Evolutionary conservation across 108 stramenopile species (phyloP).

Genomic region (Cyclotella kingstonii): DNA sequence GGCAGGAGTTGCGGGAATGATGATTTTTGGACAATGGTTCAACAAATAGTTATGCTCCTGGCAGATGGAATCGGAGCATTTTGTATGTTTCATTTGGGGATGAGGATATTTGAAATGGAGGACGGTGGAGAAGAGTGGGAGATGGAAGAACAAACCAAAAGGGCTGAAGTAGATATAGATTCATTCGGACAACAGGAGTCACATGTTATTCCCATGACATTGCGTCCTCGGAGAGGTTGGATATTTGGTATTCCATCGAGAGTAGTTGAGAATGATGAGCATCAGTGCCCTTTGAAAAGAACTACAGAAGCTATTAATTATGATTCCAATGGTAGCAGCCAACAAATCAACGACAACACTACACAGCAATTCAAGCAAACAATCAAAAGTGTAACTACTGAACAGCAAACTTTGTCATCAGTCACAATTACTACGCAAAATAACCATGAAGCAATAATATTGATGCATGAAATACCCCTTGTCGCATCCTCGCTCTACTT

Average conservation of each 20-base stretch:
- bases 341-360: background rate
- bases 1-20: background rate
- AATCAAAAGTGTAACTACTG: background rate
- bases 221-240: slow-evolving; percentile 44
- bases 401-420: background rate
- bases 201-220: slow-evolving; percentile 24
- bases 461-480: slow-evolving; percentile 42
- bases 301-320: background rate
- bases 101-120: slow-evolving; percentile 18
- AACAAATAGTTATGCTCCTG: slow-evolving; percentile 4
- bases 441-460: slow-evolving; percentile 18
- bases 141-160: slow-evolving; percentile 31
- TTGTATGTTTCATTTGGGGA: slow-evolving; percentile 18
- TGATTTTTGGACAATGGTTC: slow-evolving; percentile 1
- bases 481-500: slow-evolving; percentile 49
- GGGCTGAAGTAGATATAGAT: background rate
- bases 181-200: background rate
- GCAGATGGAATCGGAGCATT: slow-evolving; percentile 36
- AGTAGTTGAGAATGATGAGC: background rate
- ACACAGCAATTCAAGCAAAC: background rate
- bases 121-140: slow-evolving; percentile 20
- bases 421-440: background rate
- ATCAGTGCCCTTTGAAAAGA: background rate
- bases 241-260: slow-evolving; percentile 34
- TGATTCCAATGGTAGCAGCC: background rate